A percentile compares a stretch with the other conserved stretches of the same genome.
These are phyloP conservation scores for Aspergillus olivimuriae DNA, from an alignment of 495 filamentous ascomycete genomes.

Conservation along the genomic window DNA sequence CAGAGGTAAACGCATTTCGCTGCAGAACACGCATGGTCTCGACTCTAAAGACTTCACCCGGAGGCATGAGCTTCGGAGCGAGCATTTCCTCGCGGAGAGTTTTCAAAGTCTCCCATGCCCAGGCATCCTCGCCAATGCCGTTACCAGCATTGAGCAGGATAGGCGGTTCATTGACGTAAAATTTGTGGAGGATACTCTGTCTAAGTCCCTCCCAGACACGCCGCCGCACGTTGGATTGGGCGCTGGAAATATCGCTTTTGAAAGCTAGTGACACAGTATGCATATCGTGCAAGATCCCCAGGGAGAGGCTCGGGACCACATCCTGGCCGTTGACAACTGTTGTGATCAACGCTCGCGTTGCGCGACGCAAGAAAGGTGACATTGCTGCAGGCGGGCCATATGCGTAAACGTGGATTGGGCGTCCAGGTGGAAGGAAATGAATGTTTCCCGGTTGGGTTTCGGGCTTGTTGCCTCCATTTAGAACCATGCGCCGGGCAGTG, in stretches of 20 bases:
- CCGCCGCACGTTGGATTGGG: conserved; percentile 57
- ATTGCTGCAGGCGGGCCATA: conserved; percentile 71
- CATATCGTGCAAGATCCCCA: conserved; percentile 71
- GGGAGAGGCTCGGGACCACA: conserved; percentile 65
- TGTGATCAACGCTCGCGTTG: conserved; percentile 70
- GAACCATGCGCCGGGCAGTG: conserved; percentile 31
- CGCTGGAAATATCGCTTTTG: conserved; percentile 59
- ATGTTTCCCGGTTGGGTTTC: conserved; percentile 16
- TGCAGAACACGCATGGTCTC: conserved; percentile 56
- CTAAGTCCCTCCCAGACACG: conserved; percentile 60
- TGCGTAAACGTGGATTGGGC: conserved; percentile 72
- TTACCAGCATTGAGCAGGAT: conserved; percentile 38
- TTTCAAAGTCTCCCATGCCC: conserved; percentile 65
- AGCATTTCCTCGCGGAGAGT: conserved; percentile 62
- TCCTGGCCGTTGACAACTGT: conserved; percentile 68
- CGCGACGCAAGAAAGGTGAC: conserved; percentile 63
- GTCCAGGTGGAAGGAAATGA: conserved; percentile 53
- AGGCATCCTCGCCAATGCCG: conserved; percentile 56
- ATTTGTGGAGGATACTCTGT: conserved; percentile 39
- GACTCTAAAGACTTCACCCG: conserved; percentile 69
- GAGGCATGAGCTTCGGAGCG: conserved; percentile 63
- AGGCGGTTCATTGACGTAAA: conserved; percentile 41
- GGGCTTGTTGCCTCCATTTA: conserved; percentile 21
- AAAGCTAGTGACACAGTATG: conserved; percentile 65
- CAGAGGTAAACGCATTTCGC: conserved; percentile 48